phyloP scores from a whole-genome alignment of 1,284 basidiomycete genomes.

The Spongiforma sp. region DNA sequence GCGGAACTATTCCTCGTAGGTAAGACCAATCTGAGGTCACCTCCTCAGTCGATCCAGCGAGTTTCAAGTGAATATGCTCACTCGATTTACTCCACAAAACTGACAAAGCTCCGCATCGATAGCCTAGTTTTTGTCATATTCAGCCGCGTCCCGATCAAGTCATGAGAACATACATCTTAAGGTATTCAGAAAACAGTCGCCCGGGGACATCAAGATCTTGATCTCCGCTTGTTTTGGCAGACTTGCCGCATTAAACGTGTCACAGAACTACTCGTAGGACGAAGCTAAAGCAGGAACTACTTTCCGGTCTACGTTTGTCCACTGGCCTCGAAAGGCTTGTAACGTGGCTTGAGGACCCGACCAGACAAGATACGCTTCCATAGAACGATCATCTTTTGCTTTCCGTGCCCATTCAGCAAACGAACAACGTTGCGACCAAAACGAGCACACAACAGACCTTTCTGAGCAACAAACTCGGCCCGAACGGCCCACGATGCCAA shows the following conservation, averaged over 20 bases:
- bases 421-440: too few species aligned
- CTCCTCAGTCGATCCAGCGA: neutral
- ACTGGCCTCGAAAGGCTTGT: slow-evolving; percentile 15
- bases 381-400: slow-evolving; percentile 5
- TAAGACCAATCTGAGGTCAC: slow-evolving; percentile 19
- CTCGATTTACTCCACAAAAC: slow-evolving; percentile 20
- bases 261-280: slow-evolving; percentile 18
- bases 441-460: slow-evolving; percentile 6
- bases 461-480: slow-evolving; percentile 12
- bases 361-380: slow-evolving; percentile 20
- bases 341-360: slow-evolving; percentile 14
- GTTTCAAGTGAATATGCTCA: slow-evolving; percentile 1
- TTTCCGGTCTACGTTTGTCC: too few species aligned
- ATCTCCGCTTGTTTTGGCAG: neutral
- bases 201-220: neutral
- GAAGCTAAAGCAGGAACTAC: slow-evolving; percentile 5
- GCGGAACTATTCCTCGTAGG: slow-evolving; percentile 15
- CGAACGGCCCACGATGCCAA: slow-evolving; percentile 15
- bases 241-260: slow-evolving; percentile 2
- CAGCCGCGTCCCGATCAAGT: neutral
- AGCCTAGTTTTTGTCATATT: slow-evolving; percentile 8
- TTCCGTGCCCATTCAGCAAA: neutral
- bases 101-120: neutral
- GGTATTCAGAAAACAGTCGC: slow-evolving; percentile 1
- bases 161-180: too few species aligned